Evolutionary conservation across 2,329 filamentous ascomycete species (phyloP).

Genomic region (Aspergillus hortae): DNA sequence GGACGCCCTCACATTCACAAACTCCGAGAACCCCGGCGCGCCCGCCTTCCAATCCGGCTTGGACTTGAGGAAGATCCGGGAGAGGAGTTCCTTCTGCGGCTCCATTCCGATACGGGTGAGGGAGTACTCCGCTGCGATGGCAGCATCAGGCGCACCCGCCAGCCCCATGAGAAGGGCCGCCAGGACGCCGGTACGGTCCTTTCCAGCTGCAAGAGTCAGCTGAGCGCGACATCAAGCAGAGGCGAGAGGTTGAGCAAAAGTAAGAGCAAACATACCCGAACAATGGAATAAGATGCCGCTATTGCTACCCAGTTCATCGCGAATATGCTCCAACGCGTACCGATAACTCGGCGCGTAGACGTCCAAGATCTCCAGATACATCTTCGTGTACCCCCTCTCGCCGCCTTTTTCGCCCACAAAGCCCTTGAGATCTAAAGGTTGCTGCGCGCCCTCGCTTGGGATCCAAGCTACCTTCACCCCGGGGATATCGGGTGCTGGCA

Average conservation of each 20-base stretch:
- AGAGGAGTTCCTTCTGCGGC: neutral
- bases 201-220: constrained; percentile 52
- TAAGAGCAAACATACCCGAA: constrained; percentile 20
- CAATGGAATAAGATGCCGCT: constrained; percentile 65
- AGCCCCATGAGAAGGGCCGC: constrained; percentile 60
- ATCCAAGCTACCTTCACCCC: constrained; percentile 53
- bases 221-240: too few species aligned
- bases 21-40: neutral
- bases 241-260: too few species aligned
- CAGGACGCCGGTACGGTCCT: constrained; percentile 73
- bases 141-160: constrained; percentile 50
- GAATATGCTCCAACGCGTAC: constrained; percentile 59
- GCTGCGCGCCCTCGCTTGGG: constrained; percentile 50
- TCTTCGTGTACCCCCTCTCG: constrained; percentile 62
- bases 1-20: neutral
- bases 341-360: constrained; percentile 57
- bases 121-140: neutral
- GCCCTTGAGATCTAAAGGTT: constrained; percentile 16
- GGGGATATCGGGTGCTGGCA: constrained; percentile 49
- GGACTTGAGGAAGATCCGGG: neutral
- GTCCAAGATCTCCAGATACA: constrained; percentile 65
- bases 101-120: neutral
- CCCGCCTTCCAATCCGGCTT: neutral
- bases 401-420: constrained; percentile 50
- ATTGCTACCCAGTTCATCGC: constrained; percentile 35